Evolutionary conservation across 1,284 basidiomycete species (phyloP).

Genomic region (Stygiomarasmius scandens): DNA sequence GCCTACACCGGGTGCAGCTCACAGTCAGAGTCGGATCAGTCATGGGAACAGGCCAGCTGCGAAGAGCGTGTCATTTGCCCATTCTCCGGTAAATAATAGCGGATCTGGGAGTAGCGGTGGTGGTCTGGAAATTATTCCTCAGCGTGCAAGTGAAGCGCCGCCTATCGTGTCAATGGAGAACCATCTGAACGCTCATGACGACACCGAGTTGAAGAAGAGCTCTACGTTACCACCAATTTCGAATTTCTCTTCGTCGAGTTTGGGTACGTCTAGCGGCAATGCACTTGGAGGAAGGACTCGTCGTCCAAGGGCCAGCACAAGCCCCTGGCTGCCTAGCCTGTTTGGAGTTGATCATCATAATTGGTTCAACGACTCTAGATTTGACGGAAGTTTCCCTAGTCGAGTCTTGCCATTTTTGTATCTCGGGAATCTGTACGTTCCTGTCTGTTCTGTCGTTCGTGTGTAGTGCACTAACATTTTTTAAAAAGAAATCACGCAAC

Average conservation of each 20-base stretch:
- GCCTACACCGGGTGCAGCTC: not conserved
- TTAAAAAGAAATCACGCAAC: slow-evolving; percentile 80
- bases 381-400: slow-evolving; percentile 95
- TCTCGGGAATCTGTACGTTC: slow-evolving; percentile 87
- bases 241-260: slow-evolving; percentile 3
- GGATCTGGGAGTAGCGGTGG: not conserved
- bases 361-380: slow-evolving; percentile 92
- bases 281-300: slow-evolving; percentile 31
- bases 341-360: slow-evolving; percentile 69
- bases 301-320: slow-evolving; percentile 71
- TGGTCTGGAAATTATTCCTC: slow-evolving; percentile 3
- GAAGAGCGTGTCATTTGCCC: slow-evolving; percentile 53
- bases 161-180: not conserved
- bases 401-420: slow-evolving; percentile 94
- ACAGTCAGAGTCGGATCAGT: not conserved
- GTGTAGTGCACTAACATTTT: not conserved
- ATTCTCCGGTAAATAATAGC: slow-evolving; percentile 23
- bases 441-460: slow-evolving; percentile 10
- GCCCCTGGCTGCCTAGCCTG: slow-evolving; percentile 63
- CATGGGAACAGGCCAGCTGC: slow-evolving; percentile 38
- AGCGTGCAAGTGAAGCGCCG: not conserved
- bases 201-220: slow-evolving; percentile 7
- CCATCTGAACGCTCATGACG: not conserved
- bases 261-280: not conserved
- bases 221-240: slow-evolving; percentile 6